phyloP scores from a whole-genome alignment of 768 basidiomycete species.

The Auriscalpium orientale region DNA sequence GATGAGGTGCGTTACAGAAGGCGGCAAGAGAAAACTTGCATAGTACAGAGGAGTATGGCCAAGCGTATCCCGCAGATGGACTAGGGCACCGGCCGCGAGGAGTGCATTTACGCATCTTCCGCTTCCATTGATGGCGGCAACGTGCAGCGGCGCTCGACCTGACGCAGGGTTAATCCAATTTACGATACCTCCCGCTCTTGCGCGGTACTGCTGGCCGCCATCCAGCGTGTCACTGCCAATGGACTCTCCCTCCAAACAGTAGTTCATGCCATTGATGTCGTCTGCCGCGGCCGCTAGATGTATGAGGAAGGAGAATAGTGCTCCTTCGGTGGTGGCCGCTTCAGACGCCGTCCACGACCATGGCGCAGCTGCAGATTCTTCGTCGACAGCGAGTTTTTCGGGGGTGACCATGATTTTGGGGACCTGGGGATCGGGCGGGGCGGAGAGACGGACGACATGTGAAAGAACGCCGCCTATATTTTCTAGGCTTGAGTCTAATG shows the following conservation, averaged over 20 bases:
- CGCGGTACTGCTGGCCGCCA: constrained; percentile 18
- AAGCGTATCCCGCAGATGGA: constrained; percentile 71
- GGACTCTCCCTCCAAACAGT: constrained; percentile 37
- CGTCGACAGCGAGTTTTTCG: constrained; percentile 31
- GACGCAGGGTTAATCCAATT: constrained; percentile 67
- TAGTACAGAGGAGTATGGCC: constrained; percentile 85
- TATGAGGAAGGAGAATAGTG: constrained; percentile 68
- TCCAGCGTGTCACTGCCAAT: constrained; percentile 4
- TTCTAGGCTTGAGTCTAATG: constrained; percentile 43
- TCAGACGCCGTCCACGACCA: constrained; percentile 80
- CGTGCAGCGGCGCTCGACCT: constrained; percentile 71
- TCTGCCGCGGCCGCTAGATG: constrained; percentile 72
- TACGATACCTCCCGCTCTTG: constrained; percentile 59
- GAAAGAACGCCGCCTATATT: constrained; percentile 58
- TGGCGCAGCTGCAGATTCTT: constrained; percentile 42
- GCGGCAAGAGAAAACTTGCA: constrained; percentile 31
- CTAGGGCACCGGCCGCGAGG: constrained; percentile 68
- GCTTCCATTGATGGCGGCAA: constrained; percentile 67
- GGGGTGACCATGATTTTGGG: constrained; percentile 31
- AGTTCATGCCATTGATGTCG: constrained; percentile 53
- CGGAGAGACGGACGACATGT: constrained; percentile 60
- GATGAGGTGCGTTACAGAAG: not conserved
- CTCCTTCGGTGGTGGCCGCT: constrained; percentile 58
- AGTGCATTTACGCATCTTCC: constrained; percentile 35
- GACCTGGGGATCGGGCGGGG: constrained; percentile 27